phyloP scores from a whole-genome alignment of 495 filamentous ascomycete genomes.

The Filosporella fistucella region DNA sequence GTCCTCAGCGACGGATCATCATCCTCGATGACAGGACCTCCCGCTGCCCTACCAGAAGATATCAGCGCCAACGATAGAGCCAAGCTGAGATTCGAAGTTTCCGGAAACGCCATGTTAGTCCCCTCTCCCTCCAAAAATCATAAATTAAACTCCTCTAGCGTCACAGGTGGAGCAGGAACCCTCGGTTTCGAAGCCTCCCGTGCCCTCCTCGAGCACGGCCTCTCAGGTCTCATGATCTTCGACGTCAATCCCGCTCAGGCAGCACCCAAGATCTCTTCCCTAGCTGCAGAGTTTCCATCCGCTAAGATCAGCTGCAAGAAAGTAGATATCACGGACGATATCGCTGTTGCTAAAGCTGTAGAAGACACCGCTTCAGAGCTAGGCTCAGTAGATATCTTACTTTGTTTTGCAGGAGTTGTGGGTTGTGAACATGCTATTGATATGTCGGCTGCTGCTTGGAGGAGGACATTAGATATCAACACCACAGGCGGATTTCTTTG shows the following conservation, averaged over 20 bases:
- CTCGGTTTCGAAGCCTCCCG: constrained; percentile 53
- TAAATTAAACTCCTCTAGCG: constrained; percentile 17
- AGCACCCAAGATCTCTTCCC: constrained; percentile 30
- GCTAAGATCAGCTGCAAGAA: constrained; percentile 39
- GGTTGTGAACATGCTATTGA: constrained; percentile 52
- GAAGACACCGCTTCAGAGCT: constrained; percentile 32
- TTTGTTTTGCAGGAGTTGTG: constrained; percentile 66
- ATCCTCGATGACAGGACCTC: constrained; percentile 36
- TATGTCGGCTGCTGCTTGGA: constrained; percentile 50
- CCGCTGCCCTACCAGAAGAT: constrained; percentile 39
- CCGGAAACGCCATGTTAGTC: constrained; percentile 53
- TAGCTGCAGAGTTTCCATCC: constrained; percentile 49
- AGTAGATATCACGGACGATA: constrained; percentile 57
- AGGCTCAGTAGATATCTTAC: constrained; percentile 51
- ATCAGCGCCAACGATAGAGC: constrained; percentile 42
- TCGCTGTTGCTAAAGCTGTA: constrained; percentile 41
- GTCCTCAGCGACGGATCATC: constrained; percentile 44
- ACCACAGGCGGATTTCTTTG: constrained; percentile 64
- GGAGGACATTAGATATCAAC: constrained; percentile 60
- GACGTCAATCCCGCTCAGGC: constrained; percentile 50
- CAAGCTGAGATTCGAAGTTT: constrained; percentile 52
- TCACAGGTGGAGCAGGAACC: constrained; percentile 69
- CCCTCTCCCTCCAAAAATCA: background rate
- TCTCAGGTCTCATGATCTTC: constrained; percentile 54
- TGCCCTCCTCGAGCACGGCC: constrained; percentile 70